Evolutionary conservation across 352 stramenopile genomes (phyloP), one percentile per base, ranked within the genome.

Genomic region (Pythium coloratum): DNA sequence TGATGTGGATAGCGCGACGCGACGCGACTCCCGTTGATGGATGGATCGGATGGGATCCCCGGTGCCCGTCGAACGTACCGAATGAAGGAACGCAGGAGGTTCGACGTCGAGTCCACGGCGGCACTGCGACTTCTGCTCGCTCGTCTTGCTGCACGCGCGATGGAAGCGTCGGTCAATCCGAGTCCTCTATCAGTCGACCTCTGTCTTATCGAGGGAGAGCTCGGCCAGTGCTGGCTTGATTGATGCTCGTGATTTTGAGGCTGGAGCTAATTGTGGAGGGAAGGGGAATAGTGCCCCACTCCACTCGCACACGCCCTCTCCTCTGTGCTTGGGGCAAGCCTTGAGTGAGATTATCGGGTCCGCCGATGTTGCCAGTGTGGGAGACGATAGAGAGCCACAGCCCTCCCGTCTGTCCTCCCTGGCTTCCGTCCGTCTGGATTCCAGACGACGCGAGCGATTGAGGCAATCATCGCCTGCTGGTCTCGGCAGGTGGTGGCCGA

Each of bases 351-450:
- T 30, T 30, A 2, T 30, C 28, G 16, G 49, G 30, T 55, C 51
- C 44, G 32, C n/a, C 33, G 59, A 51, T 58, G 40, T 46, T 61
- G 53, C 62, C 62, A 68, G 55, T 53, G 12, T 57, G 62, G 61
- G 28, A 38, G 50, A 64, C 40, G 58, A 32, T 9, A 55, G 24
- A 55, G 49, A 51, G 44, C 44, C 44, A 51, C 44, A 51, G 44
- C 44, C 44, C 44, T 51, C n/a, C 16, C 26, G 34, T 40, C 34
- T 40, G 34, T 40, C 34, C 34, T 40, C 34, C 44, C 44, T 24
- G 18, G 6, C 44, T 51, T 51, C 44, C 14, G 28, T 51, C 44
- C 14, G 28, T 30, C 28, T 30, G 28, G 28, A 30, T 30, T 30
- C 28, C 28, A 30, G 28, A 30, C 28, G 28, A 30, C 28, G 28